Evolutionary conservation across 495 filamentous ascomycete species (phyloP).

Genomic region (Aspergillus baeticus): DNA sequence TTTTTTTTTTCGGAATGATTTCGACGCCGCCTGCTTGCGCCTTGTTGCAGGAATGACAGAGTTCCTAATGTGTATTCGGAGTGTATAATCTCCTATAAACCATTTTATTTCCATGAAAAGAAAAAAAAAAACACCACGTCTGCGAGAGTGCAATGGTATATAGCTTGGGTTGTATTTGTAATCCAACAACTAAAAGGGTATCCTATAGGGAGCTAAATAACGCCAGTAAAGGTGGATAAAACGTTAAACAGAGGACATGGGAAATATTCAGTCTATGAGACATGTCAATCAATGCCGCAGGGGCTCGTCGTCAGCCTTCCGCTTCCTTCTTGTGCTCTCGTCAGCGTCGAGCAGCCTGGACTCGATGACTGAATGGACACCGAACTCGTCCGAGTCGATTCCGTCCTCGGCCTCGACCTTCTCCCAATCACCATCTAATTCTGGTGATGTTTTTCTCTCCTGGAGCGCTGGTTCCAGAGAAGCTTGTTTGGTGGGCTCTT

Average conservation of each 20-base stretch:
- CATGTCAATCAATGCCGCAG: constrained; percentile 15
- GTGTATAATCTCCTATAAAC: background rate
- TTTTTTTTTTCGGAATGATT: background rate
- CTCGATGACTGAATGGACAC: constrained; percentile 31
- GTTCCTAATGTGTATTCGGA: constrained; percentile 8
- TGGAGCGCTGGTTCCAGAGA: background rate
- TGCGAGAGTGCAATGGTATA: background rate
- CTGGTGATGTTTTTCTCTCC: constrained; percentile 9
- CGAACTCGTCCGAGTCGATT: constrained; percentile 34
- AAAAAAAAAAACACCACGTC: too few relatives aligned
- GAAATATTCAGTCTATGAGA: constrained; percentile 6
- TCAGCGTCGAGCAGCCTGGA: constrained; percentile 31
- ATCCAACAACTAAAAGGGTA: constrained; percentile 10
- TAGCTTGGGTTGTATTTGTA: background rate
- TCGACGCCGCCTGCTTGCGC: background rate
- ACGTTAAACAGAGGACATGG: constrained; percentile 16
- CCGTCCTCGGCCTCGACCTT: constrained; percentile 44
- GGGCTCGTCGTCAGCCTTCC: constrained; percentile 39
- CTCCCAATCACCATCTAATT: constrained; percentile 46
- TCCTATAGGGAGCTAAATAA: constrained; percentile 8
- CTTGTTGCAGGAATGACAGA: background rate
- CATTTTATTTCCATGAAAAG: background rate
- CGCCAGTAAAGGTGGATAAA: constrained; percentile 6
- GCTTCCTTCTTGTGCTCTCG: constrained; percentile 30
- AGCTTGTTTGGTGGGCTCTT: background rate